Evolutionary conservation across 2,329 filamentous ascomycete genomes (phyloP), one percentile per base, ranked within the genome.

Genomic region (Volutella citrinella): DNA sequence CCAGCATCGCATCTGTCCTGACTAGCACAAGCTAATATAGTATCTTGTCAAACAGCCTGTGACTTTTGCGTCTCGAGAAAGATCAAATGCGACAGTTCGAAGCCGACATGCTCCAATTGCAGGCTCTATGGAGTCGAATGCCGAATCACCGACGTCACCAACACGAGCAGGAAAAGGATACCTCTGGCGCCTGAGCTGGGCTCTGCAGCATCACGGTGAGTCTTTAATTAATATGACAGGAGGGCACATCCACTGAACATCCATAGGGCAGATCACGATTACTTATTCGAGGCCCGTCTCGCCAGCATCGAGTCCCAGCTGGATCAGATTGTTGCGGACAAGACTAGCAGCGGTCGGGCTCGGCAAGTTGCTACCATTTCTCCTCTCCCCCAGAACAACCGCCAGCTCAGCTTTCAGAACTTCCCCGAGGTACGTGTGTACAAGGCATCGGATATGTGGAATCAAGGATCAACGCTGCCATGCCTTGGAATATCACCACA

Each of bases 51-150:
- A 8, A 20, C 21, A 53, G 49, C 48, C 13, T 64, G 61, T 36
- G 63, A 66, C 41, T 52, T 59, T 6, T 68, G 64, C 35, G 63
- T 58, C 12, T 50, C 48, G 27, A 62, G 61, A 38, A 67, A 66
- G 46, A 57, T 66, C 30, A 65, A 56, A 31, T 68, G 64, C 32
- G 60, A 66, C 40, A 52, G 55, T 34, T 32, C 57, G 8, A 64
- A 59, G 37, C 63, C 63, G 3, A 47, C 42, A 2, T 68, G 64
- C 26, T 64, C 63, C 7, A 65, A 64, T 29, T 67, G 64, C 27
- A 43, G 48, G 9, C 40, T 64, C 6, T 65, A 67, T 28, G 54
- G 53, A 3, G 50, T 58, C 3, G 39, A 47, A 11, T 65, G 63
- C 38, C 26, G 30, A 30, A 50, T 43, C 17, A 50, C 42, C 2